Base-by-base conservation (phyloP, 305 asterid species). In the Nicotiana rustica region DNA sequence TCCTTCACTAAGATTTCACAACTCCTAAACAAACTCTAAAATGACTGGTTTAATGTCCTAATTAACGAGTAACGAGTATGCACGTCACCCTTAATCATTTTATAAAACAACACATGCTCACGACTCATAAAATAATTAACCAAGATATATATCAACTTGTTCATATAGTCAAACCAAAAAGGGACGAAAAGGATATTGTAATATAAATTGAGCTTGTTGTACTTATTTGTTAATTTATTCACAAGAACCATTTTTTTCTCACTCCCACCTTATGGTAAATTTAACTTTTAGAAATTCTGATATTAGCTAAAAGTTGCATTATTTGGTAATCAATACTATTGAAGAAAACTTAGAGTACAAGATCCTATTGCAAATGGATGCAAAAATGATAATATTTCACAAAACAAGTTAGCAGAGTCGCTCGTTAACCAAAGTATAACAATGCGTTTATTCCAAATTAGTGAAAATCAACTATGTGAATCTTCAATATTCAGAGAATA, bases 51-150 rank as follows among this genome's bases (percentile, higher is more conserved):
- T 29, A 15, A 52, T 75, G 49, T 41, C 10, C 49, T 29, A 75
- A 75, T 52, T 76, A 76, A 55, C 5, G 5, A 41, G 61, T 13
- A 25, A 36, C 75, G 61, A 77, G 85, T 15, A 47, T 61, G 83
- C 87, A 82, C 85, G 87, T 77, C 83, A 82, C 55, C 13, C 35
- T 57, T 57, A 49, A 73, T 25, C 17, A 52, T 52, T 52, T 76
- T 76, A 76, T 76, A 29, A 76, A 19, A 55, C 80, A 14, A 76
- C 47, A 52, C 80, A 29, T 52, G 80, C 47, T 55, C 65, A 76
- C 80, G 80, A 76, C 80, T 76, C 44, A 29, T 29, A 52, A 76
- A 29, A 52, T 55, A 76, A 76, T 55, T 76, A 76, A 76, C 80
- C 66, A 76, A 52, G 49, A 29, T 76, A 76, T 75, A 76, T 76